Evolutionary conservation across 257 asterid genomes (phyloP).

Genomic region (Nicotiana tomentosiformis): DNA sequence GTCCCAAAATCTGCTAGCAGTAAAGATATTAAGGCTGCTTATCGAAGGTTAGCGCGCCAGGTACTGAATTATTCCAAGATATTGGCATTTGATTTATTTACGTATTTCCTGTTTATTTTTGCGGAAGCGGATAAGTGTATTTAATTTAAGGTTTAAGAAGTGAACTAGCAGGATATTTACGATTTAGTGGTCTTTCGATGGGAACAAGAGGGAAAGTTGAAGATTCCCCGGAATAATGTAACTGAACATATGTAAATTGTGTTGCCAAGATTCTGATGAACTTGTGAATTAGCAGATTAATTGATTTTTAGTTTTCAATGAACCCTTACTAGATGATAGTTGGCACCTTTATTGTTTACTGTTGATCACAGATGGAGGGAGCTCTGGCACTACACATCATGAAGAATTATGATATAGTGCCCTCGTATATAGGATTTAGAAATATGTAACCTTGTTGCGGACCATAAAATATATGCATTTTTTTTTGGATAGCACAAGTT

Average conservation of each 20-base stretch:
- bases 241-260: background rate
- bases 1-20: slow-evolving; percentile 74
- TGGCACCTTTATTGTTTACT: background rate
- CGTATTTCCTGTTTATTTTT: background rate
- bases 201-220: background rate
- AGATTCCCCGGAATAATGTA: background rate
- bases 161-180: background rate
- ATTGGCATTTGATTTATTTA: background rate
- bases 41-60: slow-evolving; percentile 94
- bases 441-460: background rate
- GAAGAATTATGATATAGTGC: background rate
- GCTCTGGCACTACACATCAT: background rate
- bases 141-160: too few relatives aligned
- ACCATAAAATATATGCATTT: background rate
- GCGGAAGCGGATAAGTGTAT: too few relatives aligned
- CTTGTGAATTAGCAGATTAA: background rate
- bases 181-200: background rate
- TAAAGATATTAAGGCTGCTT: slow-evolving; percentile 94
- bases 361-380: background rate
- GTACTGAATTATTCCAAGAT: slow-evolving; percentile 26
- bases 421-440: too few relatives aligned
- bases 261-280: background rate
- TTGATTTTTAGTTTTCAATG: background rate
- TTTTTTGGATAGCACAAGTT: background rate
- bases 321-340: background rate